Conservation (phyloP, 495 filamentous ascomycete species). For the Durotheca rogersii region DNA sequence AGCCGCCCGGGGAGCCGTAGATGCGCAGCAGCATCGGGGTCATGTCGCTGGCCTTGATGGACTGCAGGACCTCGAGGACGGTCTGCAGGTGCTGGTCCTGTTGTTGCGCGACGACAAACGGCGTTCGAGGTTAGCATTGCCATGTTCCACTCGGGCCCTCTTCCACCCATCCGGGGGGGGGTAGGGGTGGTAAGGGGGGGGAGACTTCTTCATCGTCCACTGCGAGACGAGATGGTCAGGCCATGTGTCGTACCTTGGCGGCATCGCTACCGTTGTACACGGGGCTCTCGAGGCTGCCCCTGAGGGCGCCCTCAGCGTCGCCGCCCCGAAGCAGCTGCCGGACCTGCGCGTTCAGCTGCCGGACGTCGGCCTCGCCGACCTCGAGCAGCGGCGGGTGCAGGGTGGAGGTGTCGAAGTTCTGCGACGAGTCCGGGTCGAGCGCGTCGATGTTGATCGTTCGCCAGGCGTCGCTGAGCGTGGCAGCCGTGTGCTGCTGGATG, state of each 20-base stretch:
- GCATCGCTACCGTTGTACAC: slow-evolving; percentile 60
- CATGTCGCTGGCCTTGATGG: slow-evolving; percentile 89
- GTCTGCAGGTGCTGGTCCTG: slow-evolving; percentile 76
- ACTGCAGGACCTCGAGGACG: slow-evolving; percentile 84
- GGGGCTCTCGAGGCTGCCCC: slow-evolving; percentile 70
- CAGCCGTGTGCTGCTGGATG: slow-evolving; percentile 55
- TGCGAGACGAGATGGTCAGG: no score
- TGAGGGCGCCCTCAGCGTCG: slow-evolving; percentile 80
- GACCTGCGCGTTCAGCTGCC: slow-evolving; percentile 71
- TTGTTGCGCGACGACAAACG: no score
- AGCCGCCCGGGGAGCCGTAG: slow-evolving; percentile 67
- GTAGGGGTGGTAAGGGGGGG: no score
- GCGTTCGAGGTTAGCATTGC: no score
- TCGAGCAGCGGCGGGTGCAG: slow-evolving; percentile 71
- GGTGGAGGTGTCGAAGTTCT: slow-evolving; percentile 82
- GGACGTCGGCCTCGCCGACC: slow-evolving; percentile 68
- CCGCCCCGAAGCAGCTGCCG: slow-evolving; percentile 82
- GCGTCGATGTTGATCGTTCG: slow-evolving; percentile 93
- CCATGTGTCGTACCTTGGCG: slow-evolving; percentile 70
- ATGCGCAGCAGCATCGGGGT: slow-evolving; percentile 76
- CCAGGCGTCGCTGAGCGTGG: slow-evolving; percentile 63
- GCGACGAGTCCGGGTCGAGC: slow-evolving; percentile 79
- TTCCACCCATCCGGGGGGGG: no score
- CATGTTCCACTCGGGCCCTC: no score
- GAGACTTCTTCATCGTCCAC: no score